Conservation (phyloP, 352 stramenopile genomes). For the Albugo laibachii region DNA sequence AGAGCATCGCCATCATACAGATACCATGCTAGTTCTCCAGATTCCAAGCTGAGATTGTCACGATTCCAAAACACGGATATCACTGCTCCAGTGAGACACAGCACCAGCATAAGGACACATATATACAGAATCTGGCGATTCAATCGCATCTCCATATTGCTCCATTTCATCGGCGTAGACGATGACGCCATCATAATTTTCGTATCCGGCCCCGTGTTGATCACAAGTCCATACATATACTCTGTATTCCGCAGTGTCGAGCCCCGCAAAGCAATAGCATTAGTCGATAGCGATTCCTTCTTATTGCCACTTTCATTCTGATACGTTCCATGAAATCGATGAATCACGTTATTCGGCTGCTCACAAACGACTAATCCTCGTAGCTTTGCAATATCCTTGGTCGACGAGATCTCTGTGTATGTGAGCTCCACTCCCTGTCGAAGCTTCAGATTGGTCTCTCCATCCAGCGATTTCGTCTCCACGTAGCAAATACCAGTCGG, state of each 20-base stretch:
- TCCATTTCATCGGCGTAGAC: constrained; percentile 66
- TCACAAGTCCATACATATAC: constrained; percentile 78
- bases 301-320: constrained; percentile 20
- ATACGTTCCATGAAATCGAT: constrained; percentile 80
- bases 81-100: constrained; percentile 45
- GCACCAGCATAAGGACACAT: constrained; percentile 50
- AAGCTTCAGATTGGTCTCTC: constrained; percentile 87
- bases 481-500: constrained; percentile 78
- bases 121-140: constrained; percentile 77
- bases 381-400: constrained; percentile 28
- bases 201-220: constrained; percentile 81
- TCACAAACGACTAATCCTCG: constrained; percentile 53
- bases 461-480: constrained; percentile 85
- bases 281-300: constrained; percentile 59
- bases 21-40: constrained; percentile 38
- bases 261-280: constrained; percentile 70
- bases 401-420: constrained; percentile 37
- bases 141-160: constrained; percentile 66
- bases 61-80: constrained; percentile 50
- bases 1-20: constrained; percentile 26
- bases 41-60: constrained; percentile 20
- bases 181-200: constrained; percentile 83
- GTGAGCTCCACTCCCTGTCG: constrained; percentile 57
- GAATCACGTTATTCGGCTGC: constrained; percentile 78
- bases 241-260: constrained; percentile 82